Base-by-base conservation (phyloP, 176 grass and related monocot genomes). In the Avena eriantha region DNA sequence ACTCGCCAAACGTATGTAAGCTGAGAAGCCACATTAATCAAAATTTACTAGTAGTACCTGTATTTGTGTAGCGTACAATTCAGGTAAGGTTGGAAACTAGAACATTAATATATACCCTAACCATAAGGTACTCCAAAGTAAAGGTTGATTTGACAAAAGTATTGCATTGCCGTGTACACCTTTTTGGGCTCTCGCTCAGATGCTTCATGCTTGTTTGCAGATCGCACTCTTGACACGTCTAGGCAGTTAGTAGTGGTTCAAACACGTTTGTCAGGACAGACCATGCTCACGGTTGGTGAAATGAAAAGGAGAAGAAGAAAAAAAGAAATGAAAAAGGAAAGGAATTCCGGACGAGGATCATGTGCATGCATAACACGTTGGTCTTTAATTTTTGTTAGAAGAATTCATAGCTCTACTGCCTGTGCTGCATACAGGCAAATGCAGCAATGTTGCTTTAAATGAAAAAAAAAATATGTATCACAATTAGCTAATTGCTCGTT, bases 201-300 rank as follows among this genome's bases (percentile, higher is more conserved):
- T 22, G 55, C 36, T 35, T 36, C 23, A 67, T 84, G 55, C 11
- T 50, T 64, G 21, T 16, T 35, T 64, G 50, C 6, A 10, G 7
- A 46, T 6, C 5, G 24, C 63, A 74, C 69, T 8, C 17, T 60
- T 63, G 21, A 61, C 51, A 76, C 48, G 59, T 39, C 48, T 55
- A 15, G 5, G 18, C 55, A 24, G n/a, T 21, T 22, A 21, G 51
- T 18, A 78, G 79, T 86, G 50, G 79, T 73, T 90, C 34, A 56
- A 57, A 90, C 84, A 83, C 66, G 74, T 67, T 90, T 83, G 15
- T 83, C 84, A 67, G 69, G 23, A 39, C 56, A 39, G 80, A 39
- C 69, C 29, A 55, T 65, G 64, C 79, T 79, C 84, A 83, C 33
- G 84, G 84, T 90, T 74, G 74, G 84, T 90, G 84, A 87, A 82